Percentiles rank a stretch among this genome's conserved stretches.
Conservation (phyloP, 2,329 filamentous ascomycete genomes). For the Cladophialophora bantiana region DNA sequence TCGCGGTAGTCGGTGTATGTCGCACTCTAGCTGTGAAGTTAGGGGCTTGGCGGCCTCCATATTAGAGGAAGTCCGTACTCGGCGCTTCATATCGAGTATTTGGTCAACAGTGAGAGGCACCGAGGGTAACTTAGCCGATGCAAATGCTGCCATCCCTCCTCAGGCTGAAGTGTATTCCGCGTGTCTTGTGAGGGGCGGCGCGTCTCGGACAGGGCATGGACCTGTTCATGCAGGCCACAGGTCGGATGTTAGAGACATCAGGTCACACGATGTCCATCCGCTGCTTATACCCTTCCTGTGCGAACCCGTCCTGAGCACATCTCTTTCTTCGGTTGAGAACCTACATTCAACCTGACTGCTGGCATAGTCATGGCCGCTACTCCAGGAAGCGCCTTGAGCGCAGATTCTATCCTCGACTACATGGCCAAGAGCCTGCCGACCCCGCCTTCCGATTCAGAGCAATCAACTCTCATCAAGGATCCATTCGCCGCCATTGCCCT, state of each 20-base stretch:
- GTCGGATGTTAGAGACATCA: neutral
- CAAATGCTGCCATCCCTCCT: no score
- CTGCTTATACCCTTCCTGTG: neutral
- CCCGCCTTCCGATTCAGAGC: conserved; percentile 27
- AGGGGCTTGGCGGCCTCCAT: no score
- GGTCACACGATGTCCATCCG: neutral
- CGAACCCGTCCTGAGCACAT: neutral
- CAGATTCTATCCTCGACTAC: conserved; percentile 39
- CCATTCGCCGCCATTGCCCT: conserved; percentile 83
- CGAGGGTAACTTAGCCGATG: conserved; percentile 10
- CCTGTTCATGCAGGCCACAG: neutral
- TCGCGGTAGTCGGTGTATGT: no score
- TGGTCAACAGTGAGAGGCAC: neutral
- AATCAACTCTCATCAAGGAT: conserved; percentile 45
- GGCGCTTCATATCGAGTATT: no score
- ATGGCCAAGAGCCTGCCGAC: conserved; percentile 43
- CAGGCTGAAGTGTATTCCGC: neutral
- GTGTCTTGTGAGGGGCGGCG: neutral
- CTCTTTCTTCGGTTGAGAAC: neutral
- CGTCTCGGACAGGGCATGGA: neutral
- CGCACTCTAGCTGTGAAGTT: no score
- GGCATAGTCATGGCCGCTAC: conserved; percentile 34
- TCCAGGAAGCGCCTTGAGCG: conserved; percentile 30
- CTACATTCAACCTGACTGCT: neutral
- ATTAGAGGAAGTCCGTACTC: no score